phyloP scores from a whole-genome alignment of 306 rosid genomes.

The Cucumis cinereus region DNA sequence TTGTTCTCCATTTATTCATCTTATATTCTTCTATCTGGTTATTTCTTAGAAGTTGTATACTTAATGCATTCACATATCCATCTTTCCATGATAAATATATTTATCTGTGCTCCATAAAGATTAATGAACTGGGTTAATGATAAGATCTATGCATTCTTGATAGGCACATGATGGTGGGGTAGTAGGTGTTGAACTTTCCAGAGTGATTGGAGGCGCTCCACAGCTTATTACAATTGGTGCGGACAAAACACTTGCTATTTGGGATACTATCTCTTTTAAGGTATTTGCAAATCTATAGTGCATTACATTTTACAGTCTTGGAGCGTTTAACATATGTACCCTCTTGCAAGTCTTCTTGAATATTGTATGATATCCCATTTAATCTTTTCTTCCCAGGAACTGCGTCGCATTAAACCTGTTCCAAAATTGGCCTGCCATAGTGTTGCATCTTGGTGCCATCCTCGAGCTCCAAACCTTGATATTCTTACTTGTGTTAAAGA shows the following conservation, averaged over 20 bases:
- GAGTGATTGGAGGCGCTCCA: constrained; percentile 93
- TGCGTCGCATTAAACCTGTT: constrained; percentile 95
- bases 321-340: constrained; percentile 7
- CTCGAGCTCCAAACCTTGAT: constrained; percentile 98
- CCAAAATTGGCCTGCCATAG: constrained; percentile 95
- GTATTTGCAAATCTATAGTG: constrained; percentile 20
- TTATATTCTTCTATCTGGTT: background rate
- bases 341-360: background rate
- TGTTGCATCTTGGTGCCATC: constrained; percentile 98
- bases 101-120: background rate
- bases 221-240: constrained; percentile 98
- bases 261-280: constrained; percentile 97
- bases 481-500: constrained; percentile 95
- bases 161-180: constrained; percentile 99
- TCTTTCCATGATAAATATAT: background rate
- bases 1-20: background rate
- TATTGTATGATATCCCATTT: constrained; percentile 7
- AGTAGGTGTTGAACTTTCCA: constrained; percentile 93
- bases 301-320: constrained; percentile 8
- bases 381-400: constrained; percentile 43
- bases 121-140: background rate
- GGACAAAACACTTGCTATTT: constrained; percentile 92
- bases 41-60: background rate
- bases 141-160: constrained; percentile 1
- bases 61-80: constrained; percentile 10